Evolutionary conservation across 78 protist genomes (phyloP), one percentile per base, ranked within the genome.

Genomic region (Planoprotostelium fungivorum): DNA sequence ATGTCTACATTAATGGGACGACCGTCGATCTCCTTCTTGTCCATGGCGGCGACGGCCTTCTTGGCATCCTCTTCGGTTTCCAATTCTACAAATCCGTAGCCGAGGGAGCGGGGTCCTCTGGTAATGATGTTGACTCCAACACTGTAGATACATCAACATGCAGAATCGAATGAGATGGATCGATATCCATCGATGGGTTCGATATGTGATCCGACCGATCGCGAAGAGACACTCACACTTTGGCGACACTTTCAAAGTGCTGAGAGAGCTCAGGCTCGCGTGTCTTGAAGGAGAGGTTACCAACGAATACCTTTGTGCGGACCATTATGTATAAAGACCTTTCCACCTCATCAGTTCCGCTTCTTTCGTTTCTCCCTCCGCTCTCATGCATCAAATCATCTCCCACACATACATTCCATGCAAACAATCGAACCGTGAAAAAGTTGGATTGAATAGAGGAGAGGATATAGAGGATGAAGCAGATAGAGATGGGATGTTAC

Each of bases 31-130:
- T 91, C 94, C 23, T n/a, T 84, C 87, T 92, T 90, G 90, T 94
- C 88, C 88, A 94, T 34, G 34, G 38, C 91, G 29, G 37, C 93
- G 63, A 94, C 91, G 38, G 94, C 96, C 37, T 88, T 63, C 38
- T 90, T 63, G 88, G 96, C 96, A 34, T 88, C 38, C 63, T 89
- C 94, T 38, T 85, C 89, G 37, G 73, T 87, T 35, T 89, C 94
- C 94, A 94, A 91, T 36, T 94, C 96, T 51, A 94, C 96, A 88
- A 94, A 94, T 63, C 96, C 96, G 87, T 91, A 94, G 34, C 93
- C 90, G 84, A 90, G 37, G 36, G 90, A 86, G 37, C 88, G 34
- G 36, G 83, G 38, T 36, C 89, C 88, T 38, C 87, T 89, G 1
- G 37, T 73, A 37, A 94, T 89, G 35, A 94, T 90, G 86, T 90